These are phyloP conservation scores for Rhynchosporium graminicola DNA, from an alignment of 2,329 filamentous ascomycete species.

Conservation along the genomic window DNA sequence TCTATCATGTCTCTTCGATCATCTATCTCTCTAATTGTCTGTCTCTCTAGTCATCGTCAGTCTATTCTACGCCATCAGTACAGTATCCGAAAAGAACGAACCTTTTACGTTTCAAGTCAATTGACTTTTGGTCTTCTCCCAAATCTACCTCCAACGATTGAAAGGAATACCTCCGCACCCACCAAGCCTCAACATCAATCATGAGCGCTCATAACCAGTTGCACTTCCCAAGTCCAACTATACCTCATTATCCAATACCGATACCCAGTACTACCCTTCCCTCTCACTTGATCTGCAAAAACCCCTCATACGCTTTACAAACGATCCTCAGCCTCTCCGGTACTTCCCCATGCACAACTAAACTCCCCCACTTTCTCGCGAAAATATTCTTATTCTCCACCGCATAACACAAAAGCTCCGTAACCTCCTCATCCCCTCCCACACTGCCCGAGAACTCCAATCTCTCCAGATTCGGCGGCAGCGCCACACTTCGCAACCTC, in stretches of 20 bases:
- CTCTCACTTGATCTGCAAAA: conserved; percentile 7
- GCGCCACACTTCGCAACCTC: conserved; percentile 48
- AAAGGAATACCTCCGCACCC: background rate
- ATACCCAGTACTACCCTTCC: background rate
- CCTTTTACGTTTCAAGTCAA: background rate
- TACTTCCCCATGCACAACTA: conserved; percentile 40
- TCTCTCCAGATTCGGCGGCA: conserved; percentile 49
- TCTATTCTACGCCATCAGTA: background rate
- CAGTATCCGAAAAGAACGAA: background rate
- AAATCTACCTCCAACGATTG: no score
- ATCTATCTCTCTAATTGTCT: background rate
- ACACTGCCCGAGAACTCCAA: conserved; percentile 50
- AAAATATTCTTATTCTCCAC: conserved; percentile 44
- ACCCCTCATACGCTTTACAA: conserved; percentile 9
- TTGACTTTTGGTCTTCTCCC: background rate
- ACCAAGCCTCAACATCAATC: background rate
- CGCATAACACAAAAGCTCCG: conserved; percentile 47
- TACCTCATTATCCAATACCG: background rate
- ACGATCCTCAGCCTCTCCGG: conserved; percentile 10
- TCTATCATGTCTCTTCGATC: background rate
- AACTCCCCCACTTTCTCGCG: conserved; percentile 43
- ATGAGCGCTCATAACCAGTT: conserved; percentile 3
- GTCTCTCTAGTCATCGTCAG: background rate
- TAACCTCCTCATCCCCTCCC: conserved; percentile 50
- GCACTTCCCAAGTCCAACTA: background rate